Conservation (phyloP, 257 asterid genomes). For the Gentiana straminea region DNA sequence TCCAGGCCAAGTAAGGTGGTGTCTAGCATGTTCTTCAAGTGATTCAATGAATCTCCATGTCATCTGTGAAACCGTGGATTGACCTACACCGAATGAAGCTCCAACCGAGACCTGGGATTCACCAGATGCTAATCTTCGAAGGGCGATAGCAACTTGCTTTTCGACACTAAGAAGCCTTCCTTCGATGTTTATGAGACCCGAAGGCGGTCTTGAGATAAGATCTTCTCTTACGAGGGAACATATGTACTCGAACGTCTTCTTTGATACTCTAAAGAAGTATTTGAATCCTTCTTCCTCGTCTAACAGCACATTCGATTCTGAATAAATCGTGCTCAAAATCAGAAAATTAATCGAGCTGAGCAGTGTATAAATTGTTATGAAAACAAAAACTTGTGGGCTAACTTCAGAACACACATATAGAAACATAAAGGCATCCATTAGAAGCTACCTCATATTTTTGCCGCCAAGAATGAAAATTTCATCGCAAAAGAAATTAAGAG, state of each 20-base stretch:
- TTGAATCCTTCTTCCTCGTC: constrained; percentile 82
- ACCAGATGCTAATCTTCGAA: constrained; percentile 86
- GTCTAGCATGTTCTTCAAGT: constrained; percentile 81
- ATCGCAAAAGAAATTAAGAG: neutral
- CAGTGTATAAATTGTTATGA: too few species aligned
- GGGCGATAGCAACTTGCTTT: constrained; percentile 94
- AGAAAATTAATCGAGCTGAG: too few species aligned
- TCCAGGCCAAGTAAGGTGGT: constrained; percentile 90
- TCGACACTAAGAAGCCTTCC: constrained; percentile 96
- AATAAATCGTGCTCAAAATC: neutral
- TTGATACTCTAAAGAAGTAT: constrained; percentile 71
- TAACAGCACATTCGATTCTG: constrained; percentile 39
- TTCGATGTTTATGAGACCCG: constrained; percentile 93
- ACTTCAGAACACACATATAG: too few species aligned
- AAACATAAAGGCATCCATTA: too few species aligned
- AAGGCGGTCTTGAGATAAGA: constrained; percentile 96
- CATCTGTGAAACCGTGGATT: constrained; percentile 94
- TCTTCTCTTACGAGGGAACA: constrained; percentile 86
- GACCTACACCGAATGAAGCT: constrained; percentile 94
- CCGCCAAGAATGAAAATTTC: too few species aligned
- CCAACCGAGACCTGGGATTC: constrained; percentile 97
- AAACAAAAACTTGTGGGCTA: too few species aligned
- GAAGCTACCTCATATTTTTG: too few species aligned
- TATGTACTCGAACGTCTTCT: constrained; percentile 70
- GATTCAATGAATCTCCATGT: constrained; percentile 97